phyloP scores from a whole-genome alignment of 2,329 filamentous ascomycete species.

The Fusarium armeniacum region DNA sequence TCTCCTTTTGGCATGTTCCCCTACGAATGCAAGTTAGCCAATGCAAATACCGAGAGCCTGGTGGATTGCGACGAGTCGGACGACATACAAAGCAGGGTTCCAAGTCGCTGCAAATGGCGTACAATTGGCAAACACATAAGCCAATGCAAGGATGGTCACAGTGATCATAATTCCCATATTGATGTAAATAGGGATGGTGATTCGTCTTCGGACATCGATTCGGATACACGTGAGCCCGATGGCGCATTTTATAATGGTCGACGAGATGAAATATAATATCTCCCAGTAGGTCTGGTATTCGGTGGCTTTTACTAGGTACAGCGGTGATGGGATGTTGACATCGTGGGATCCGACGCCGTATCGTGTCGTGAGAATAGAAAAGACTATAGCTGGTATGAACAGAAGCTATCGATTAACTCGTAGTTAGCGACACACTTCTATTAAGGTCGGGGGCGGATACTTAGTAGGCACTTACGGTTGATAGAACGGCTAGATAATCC shows the following conservation, averaged over 20 bases:
- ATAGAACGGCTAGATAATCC: constrained; percentile 15
- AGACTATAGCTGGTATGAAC: constrained; percentile 14
- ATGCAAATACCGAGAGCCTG: fast-evolving
- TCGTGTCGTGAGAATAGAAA: constrained; percentile 2
- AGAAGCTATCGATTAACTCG: not conserved
- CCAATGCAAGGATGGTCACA: not conserved
- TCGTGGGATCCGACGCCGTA: constrained; percentile 26
- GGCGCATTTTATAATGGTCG: constrained; percentile 20
- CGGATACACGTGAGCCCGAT: constrained; percentile 15
- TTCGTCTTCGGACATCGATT: constrained; percentile 5
- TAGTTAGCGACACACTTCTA: not conserved
- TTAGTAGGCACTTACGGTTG: not conserved
- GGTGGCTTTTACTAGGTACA: constrained; percentile 20
- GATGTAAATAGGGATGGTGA: constrained; percentile 12
- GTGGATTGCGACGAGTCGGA: fast-evolving
- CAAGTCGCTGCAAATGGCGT: constrained; percentile 19
- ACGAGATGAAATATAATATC: constrained; percentile 13
- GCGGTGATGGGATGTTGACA: constrained; percentile 1
- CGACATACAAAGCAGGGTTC: constrained; percentile 12
- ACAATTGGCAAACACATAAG: constrained; percentile 24
- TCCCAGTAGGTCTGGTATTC: constrained; percentile 31
- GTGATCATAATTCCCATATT: constrained; percentile 26
- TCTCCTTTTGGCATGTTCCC: constrained; percentile 9
- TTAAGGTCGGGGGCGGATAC: fast-evolving
- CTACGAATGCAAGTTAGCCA: not conserved